Evolutionary conservation across 176 grass and related monocot species (phyloP).

Genomic region (Secale cereale): DNA sequence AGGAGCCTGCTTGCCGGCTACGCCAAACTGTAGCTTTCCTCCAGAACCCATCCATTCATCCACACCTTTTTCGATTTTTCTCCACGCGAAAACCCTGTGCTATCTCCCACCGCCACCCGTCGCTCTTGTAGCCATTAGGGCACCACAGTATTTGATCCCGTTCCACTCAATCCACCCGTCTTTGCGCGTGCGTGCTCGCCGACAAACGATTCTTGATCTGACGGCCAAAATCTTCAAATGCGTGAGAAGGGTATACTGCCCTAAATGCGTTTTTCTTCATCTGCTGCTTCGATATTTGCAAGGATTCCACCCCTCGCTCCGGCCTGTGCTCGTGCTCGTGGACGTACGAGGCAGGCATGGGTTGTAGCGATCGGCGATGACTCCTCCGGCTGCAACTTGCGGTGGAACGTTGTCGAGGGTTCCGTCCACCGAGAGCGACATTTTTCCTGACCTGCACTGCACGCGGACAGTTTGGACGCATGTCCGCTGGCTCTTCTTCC

Average conservation of each 20-base stretch:
- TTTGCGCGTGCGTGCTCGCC: too few relatives aligned
- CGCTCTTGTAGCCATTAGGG: not conserved
- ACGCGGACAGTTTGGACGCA: not conserved
- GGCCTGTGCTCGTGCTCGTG: too few relatives aligned
- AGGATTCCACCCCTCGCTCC: too few relatives aligned
- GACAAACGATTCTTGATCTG: too few relatives aligned
- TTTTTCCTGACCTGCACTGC: not conserved
- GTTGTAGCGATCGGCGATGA: not conserved
- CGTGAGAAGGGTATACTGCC: too few relatives aligned
- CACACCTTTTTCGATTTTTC: not conserved
- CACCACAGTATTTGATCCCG: too few relatives aligned
- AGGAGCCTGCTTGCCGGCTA: not conserved
- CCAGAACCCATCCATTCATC: not conserved
- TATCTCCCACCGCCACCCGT: not conserved
- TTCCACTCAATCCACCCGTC: too few relatives aligned
- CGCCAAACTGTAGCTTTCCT: not conserved
- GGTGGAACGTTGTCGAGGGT: not conserved
- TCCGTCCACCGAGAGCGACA: not conserved
- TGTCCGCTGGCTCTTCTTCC: not conserved
- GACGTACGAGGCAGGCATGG: not conserved
- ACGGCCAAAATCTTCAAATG: too few relatives aligned
- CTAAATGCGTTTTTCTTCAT: too few relatives aligned
- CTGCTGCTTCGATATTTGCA: too few relatives aligned
- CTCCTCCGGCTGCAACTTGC: not conserved
- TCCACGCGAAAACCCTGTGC: not conserved